Evolutionary conservation across 148 eudicot genomes (phyloP).

Genomic region (Diospyros kaki): DNA sequence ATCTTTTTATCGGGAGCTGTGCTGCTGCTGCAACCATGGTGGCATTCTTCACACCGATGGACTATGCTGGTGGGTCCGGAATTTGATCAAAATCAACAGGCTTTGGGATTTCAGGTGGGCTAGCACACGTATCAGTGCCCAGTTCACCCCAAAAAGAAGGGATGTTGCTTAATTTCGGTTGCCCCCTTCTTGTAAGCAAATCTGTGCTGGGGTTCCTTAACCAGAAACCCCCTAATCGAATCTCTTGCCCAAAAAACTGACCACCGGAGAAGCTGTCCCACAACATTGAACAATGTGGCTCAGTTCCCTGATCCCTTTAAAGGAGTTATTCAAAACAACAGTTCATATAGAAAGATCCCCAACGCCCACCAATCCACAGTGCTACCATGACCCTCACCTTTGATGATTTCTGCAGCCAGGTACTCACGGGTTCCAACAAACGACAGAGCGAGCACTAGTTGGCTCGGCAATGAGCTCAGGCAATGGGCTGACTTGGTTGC

Average conservation of each 20-base stretch:
- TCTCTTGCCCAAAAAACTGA: conserved; percentile 64
- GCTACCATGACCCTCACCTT: conserved; percentile 67
- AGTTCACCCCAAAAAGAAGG: conserved; percentile 63
- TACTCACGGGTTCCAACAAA: conserved; percentile 70
- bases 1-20: conserved; percentile 31
- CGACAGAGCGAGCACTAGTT: conserved; percentile 59
- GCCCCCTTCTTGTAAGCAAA: conserved; percentile 59
- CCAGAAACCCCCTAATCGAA: conserved; percentile 52
- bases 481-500: conserved; percentile 53
- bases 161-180: conserved; percentile 66
- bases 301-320: conserved; percentile 66
- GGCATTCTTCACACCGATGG: conserved; percentile 27
- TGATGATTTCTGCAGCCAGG: conserved; percentile 58
- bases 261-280: conserved; percentile 63
- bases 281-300: conserved; percentile 62
- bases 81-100: conserved; percentile 36
- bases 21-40: neutral
- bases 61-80: conserved; percentile 20
- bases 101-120: conserved; percentile 57
- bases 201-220: conserved; percentile 61
- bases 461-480: conserved; percentile 71
- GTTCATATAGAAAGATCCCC: conserved; percentile 60
- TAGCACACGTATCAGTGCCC: conserved; percentile 69
- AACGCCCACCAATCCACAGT: conserved; percentile 74
- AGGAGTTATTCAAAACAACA: conserved; percentile 57